These are phyloP conservation scores for Marchantia polymorpha DNA, from an alignment of 225 moss, liverwort and hornwort species.

Conservation along the genomic window DNA sequence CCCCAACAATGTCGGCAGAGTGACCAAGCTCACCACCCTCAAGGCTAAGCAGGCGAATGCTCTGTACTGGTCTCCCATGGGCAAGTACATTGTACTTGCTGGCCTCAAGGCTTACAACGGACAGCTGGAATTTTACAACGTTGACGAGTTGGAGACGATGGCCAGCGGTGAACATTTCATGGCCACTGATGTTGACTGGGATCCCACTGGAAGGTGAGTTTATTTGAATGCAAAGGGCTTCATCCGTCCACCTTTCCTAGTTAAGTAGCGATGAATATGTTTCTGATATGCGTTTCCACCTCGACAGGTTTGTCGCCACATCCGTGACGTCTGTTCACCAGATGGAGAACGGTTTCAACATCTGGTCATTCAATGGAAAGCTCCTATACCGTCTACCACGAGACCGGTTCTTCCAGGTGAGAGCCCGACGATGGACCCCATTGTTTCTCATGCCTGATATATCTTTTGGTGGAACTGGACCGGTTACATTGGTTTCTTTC, in stretches of 20 bases:
- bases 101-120: constrained; percentile 98
- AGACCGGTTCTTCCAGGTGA: constrained; percentile 96
- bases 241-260: not conserved
- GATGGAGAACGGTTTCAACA: constrained; percentile 99
- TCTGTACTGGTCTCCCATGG: constrained; percentile 91
- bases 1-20: constrained; percentile 76
- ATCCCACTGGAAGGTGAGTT: constrained; percentile 94
- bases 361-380: constrained; percentile 98
- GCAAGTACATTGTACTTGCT: constrained; percentile 89
- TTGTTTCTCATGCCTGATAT: not conserved
- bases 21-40: constrained; percentile 83
- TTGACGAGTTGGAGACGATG: constrained; percentile 96
- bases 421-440: not conserved
- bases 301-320: constrained; percentile 75
- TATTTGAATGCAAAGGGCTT: not conserved
- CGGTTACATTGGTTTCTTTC: not conserved
- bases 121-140: constrained; percentile 98
- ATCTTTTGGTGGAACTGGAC: not conserved
- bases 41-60: constrained; percentile 99
- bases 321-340: constrained; percentile 98
- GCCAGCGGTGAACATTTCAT: constrained; percentile 99
- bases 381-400: constrained; percentile 80
- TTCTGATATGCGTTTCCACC: not conserved
- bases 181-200: constrained; percentile 99
- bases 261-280: not conserved